These are phyloP conservation scores for Hemisphaericaspora xylanilytica DNA, from an alignment of 1,139 yeast species.

Conservation along the genomic window DNA sequence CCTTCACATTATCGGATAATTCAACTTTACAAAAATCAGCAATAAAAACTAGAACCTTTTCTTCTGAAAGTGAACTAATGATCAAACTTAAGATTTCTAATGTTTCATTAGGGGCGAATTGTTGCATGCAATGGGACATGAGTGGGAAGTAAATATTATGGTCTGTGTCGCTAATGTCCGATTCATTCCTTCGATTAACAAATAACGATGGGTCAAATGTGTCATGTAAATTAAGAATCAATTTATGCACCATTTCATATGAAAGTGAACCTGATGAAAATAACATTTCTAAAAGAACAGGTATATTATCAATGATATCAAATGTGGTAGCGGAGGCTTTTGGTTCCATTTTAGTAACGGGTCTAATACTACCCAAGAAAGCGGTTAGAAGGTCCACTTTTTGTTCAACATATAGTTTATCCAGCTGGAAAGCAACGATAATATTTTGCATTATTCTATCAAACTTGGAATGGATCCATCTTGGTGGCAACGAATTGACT, in stretches of 20 bases:
- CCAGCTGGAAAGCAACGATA: conserved; percentile 24
- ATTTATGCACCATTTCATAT: conserved; percentile 14
- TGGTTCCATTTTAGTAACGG: conserved; percentile 28
- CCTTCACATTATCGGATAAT: conserved; percentile 14
- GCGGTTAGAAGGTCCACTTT: conserved; percentile 26
- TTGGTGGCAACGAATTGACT: conserved; percentile 29
- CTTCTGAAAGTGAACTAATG: conserved; percentile 23
- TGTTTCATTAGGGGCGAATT: conserved; percentile 18
- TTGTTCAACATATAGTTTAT: conserved; percentile 21
- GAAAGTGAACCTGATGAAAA: conserved; percentile 19
- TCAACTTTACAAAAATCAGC: conserved; percentile 17
- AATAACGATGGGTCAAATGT: conserved; percentile 26
- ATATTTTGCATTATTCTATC: conserved; percentile 32
- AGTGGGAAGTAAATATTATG: conserved; percentile 14
- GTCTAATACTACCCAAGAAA: conserved; percentile 28
- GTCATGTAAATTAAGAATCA: conserved; percentile 25
- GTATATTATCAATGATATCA: conserved; percentile 33
- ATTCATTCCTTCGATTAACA: conserved; percentile 9
- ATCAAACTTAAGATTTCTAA: conserved; percentile 23
- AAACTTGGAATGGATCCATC: conserved; percentile 35
- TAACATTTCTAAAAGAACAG: conserved; percentile 23
- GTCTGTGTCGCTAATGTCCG: conserved; percentile 3
- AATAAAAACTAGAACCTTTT: conserved; percentile 21
- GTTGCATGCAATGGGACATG: conserved; percentile 12
- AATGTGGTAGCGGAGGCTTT: conserved; percentile 27